Conservation (phyloP, 129 eudicot genomes). For the Logfia minima region DNA sequence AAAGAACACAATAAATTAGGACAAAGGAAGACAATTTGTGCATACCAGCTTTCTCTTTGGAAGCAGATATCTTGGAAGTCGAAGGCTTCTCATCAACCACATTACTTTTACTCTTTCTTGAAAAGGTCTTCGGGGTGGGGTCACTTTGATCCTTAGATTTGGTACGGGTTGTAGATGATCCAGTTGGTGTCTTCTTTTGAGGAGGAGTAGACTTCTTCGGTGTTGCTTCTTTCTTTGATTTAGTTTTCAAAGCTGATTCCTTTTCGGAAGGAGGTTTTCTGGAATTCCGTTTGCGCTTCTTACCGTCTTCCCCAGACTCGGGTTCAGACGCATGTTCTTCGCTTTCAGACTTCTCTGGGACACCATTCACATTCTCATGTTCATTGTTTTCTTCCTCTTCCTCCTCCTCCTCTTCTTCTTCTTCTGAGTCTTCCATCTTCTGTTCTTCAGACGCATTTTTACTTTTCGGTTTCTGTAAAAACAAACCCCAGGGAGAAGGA, state of each 20-base stretch:
- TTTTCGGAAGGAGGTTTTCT: constrained; percentile 45
- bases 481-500: neutral
- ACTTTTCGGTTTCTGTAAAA: constrained; percentile 50
- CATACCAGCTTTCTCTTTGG: constrained; percentile 72
- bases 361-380: constrained; percentile 53
- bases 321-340: constrained; percentile 54
- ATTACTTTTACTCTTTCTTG: constrained; percentile 69
- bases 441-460: constrained; percentile 43
- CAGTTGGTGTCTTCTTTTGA: constrained; percentile 51
- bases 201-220: constrained; percentile 46
- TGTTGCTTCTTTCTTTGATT: constrained; percentile 42
- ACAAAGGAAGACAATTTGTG: constrained; percentile 6
- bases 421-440: constrained; percentile 44
- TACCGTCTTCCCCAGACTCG: constrained; percentile 46
- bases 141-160: constrained; percentile 45
- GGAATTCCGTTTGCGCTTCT: constrained; percentile 43
- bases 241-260: constrained; percentile 47
- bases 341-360: constrained; percentile 55
- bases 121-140: constrained; percentile 51
- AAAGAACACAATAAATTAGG: neutral
- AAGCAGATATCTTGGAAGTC: constrained; percentile 54
- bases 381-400: constrained; percentile 38
- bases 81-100: constrained; percentile 58
- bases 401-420: constrained; percentile 51
- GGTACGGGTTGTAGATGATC: constrained; percentile 45